phyloP scores from a whole-genome alignment of 2,329 filamentous ascomycete species.

The Talaromyces sp. region DNA sequence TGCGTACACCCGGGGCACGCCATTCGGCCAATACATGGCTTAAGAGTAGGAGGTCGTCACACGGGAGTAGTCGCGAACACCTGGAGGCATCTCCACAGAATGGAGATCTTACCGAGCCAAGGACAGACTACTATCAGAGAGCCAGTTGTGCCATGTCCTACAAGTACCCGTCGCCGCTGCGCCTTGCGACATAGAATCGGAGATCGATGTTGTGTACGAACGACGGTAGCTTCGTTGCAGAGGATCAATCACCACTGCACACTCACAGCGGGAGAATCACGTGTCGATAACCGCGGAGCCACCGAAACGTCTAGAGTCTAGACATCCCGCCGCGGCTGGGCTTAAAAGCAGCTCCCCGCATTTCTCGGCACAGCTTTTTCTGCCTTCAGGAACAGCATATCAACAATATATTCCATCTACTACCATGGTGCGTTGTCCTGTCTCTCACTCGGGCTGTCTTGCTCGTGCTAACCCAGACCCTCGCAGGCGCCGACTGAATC shows the following conservation, averaged over 20 bases:
- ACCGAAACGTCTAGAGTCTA: slow-evolving; percentile 14
- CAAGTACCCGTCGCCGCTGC: slow-evolving; percentile 5
- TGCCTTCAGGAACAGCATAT: background rate
- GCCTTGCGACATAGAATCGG: background rate
- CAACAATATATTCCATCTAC: background rate
- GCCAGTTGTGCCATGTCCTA: slow-evolving; percentile 19
- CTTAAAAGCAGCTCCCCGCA: slow-evolving; percentile 13
- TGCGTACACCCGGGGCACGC: slow-evolving; percentile 44
- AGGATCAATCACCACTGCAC: background rate
- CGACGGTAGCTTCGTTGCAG: background rate
- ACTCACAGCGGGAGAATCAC: slow-evolving; percentile 10
- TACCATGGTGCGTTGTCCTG: slow-evolving; percentile 8
- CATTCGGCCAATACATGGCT: slow-evolving; percentile 48
- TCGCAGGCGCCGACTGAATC: slow-evolving; percentile 44
- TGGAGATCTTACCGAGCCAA: slow-evolving; percentile 17
- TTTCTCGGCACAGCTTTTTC: slow-evolving; percentile 5
- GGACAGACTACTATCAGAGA: slow-evolving; percentile 17
- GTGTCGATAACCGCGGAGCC: slow-evolving; percentile 7
- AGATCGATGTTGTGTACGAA: background rate
- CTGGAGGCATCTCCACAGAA: slow-evolving; percentile 33
- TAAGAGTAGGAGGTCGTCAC: slow-evolving; percentile 21
- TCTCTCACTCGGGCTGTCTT: background rate
- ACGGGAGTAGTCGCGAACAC: slow-evolving; percentile 18
- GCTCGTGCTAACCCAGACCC: slow-evolving; percentile 1
- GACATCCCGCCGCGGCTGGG: background rate